Evolutionary conservation across 179 eudicot species (phyloP).

Genomic region (Patellifolia procumbens): DNA sequence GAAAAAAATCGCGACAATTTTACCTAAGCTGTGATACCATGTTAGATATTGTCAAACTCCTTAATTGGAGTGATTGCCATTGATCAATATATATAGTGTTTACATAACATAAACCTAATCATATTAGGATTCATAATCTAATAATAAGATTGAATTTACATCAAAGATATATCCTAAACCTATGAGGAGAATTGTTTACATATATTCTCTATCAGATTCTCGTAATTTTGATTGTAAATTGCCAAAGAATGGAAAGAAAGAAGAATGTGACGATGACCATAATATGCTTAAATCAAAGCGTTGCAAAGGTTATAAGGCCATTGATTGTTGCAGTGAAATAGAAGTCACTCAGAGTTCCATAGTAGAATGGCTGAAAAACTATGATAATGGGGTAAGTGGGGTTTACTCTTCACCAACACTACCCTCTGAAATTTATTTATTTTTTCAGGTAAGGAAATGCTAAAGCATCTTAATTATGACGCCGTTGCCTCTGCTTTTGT

Average conservation of each 20-base stretch:
- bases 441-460: not conserved
- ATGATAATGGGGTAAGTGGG: constrained; percentile 33
- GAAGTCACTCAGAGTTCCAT: constrained; percentile 33
- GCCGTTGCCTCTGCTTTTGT: constrained; percentile 18
- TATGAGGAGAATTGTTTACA: too few species aligned
- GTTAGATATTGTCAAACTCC: too few species aligned
- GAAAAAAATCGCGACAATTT: too few species aligned
- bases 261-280: constrained; percentile 16
- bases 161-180: too few species aligned
- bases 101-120: too few species aligned
- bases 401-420: not conserved
- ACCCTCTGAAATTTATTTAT: not conserved
- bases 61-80: too few species aligned
- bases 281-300: constrained; percentile 42
- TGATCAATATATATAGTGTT: too few species aligned
- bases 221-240: constrained; percentile 19
- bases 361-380: constrained; percentile 25
- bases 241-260: constrained; percentile 20
- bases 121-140: too few species aligned
- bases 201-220: too few species aligned
- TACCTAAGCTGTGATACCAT: too few species aligned
- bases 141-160: too few species aligned
- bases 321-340: not conserved
- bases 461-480: not conserved
- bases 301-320: constrained; percentile 37